Conservation (phyloP, 495 filamentous ascomycete genomes). For the Penicillium bovifimosum region DNA sequence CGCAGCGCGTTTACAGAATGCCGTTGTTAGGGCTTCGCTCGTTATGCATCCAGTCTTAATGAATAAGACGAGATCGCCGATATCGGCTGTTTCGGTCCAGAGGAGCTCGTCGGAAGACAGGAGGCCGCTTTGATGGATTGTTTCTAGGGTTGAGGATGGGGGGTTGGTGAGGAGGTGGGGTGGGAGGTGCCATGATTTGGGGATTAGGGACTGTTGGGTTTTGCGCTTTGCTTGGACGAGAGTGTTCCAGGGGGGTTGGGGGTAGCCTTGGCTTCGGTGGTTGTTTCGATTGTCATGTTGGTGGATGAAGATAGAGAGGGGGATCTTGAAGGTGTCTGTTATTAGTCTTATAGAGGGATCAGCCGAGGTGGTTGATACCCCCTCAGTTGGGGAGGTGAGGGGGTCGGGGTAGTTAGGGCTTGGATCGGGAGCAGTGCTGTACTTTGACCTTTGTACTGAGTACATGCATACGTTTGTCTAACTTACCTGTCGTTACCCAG, state of each 20-base stretch:
- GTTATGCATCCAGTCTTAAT: conserved; percentile 2
- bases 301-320: neutral
- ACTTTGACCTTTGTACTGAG: too few species aligned
- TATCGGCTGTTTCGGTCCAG: conserved; percentile 44
- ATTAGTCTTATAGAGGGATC: too few species aligned
- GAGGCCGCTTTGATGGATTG: conserved; percentile 26
- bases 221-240: conserved; percentile 12
- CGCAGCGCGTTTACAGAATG: conserved; percentile 55
- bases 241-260: conserved; percentile 2
- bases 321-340: too few species aligned
- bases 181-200: conserved; percentile 19
- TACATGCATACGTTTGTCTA: too few species aligned
- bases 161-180: neutral
- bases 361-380: too few species aligned
- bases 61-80: conserved; percentile 33
- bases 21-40: conserved; percentile 37
- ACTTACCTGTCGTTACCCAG: too few species aligned
- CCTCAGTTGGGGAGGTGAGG: too few species aligned
- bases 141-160: conserved; percentile 12
- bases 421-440: too few species aligned
- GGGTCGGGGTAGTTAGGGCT: too few species aligned
- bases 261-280: neutral
- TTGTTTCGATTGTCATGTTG: conserved; percentile 2
- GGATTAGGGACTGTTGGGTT: conserved; percentile 20
- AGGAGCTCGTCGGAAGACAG: conserved; percentile 41